Evolutionary conservation across 306 rosid species (phyloP).

Genomic region (Lupinus albus): DNA sequence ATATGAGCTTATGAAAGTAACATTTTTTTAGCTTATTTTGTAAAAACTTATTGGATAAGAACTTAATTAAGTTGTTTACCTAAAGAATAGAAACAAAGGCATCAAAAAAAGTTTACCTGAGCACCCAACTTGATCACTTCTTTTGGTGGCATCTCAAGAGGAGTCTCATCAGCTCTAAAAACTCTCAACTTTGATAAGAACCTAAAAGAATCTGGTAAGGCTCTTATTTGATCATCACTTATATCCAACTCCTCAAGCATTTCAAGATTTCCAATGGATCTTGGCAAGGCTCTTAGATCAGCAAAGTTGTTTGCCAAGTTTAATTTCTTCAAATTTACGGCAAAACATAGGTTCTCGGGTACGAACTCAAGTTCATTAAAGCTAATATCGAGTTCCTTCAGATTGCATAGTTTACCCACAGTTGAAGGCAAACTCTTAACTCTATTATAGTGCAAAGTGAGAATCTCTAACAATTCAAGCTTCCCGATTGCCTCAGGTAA

Average conservation of each 20-base stretch:
- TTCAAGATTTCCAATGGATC: conserved; percentile 81
- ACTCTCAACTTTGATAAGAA: conserved; percentile 66
- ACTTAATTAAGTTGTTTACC: no score
- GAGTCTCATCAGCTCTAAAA: conserved; percentile 73
- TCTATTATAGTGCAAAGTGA: conserved; percentile 82
- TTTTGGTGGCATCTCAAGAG: conserved; percentile 80
- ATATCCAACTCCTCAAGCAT: conserved; percentile 94
- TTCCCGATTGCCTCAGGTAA: conserved; percentile 94
- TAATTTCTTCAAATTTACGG: conserved; percentile 61
- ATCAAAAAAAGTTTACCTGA: conserved; percentile 57
- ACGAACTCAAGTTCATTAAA: conserved; percentile 78
- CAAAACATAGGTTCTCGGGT: conserved; percentile 76
- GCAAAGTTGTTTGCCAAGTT: conserved; percentile 84
- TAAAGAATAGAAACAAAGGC: conserved; percentile 10
- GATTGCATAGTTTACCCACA: conserved; percentile 58
- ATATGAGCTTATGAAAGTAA: no score
- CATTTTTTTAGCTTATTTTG: no score
- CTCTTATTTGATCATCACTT: conserved; percentile 78
- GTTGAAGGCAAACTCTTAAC: conserved; percentile 74
- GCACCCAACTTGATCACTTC: conserved; percentile 74
- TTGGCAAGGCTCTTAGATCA: conserved; percentile 79
- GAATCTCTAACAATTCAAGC: conserved; percentile 66
- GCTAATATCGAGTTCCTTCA: conserved; percentile 90
- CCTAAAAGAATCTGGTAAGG: conserved; percentile 76
- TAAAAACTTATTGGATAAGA: no score